These are phyloP conservation scores for Linderniella brevidens DNA, from an alignment of 257 asterid species.

Conservation along the genomic window DNA sequence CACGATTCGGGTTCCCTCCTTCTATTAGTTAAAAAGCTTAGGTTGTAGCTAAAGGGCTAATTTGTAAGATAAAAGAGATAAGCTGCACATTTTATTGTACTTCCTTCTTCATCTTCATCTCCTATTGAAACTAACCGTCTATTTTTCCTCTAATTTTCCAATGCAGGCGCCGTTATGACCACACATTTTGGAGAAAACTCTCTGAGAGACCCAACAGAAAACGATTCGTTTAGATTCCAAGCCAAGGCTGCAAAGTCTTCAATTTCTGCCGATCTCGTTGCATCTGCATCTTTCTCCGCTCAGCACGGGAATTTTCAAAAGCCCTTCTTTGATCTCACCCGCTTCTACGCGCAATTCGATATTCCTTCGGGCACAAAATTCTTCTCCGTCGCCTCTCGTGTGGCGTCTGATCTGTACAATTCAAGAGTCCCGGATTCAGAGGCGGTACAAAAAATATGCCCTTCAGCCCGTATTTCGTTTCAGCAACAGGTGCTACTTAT, in stretches of 20 bases:
- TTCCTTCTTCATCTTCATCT: too few species aligned
- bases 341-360: conserved; percentile 38
- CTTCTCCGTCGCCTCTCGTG: conserved; percentile 28
- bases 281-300: conserved; percentile 39
- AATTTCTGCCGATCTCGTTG: conserved; percentile 47
- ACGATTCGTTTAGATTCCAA: conserved; percentile 15
- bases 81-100: too few species aligned
- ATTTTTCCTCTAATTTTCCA: background rate
- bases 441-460: conserved; percentile 40
- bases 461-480: conserved; percentile 44
- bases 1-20: too few species aligned
- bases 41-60: too few species aligned
- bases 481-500: conserved; percentile 69
- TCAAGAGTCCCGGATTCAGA: conserved; percentile 30
- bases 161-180: conserved; percentile 42
- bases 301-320: conserved; percentile 70
- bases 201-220: conserved; percentile 17
- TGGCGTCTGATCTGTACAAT: conserved; percentile 38
- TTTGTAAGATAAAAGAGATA: too few species aligned
- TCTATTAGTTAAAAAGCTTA: too few species aligned
- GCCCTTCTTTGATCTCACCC: conserved; percentile 45
- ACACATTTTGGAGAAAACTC: conserved; percentile 43
- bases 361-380: conserved; percentile 53
- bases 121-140: background rate
- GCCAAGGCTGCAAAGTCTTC: conserved; percentile 31